Percentiles rank a stretch among this genome's conserved stretches.
These are phyloP conservation scores for Yarrowia sp. DNA, from an alignment of 805 yeast species.

Conservation along the genomic window DNA sequence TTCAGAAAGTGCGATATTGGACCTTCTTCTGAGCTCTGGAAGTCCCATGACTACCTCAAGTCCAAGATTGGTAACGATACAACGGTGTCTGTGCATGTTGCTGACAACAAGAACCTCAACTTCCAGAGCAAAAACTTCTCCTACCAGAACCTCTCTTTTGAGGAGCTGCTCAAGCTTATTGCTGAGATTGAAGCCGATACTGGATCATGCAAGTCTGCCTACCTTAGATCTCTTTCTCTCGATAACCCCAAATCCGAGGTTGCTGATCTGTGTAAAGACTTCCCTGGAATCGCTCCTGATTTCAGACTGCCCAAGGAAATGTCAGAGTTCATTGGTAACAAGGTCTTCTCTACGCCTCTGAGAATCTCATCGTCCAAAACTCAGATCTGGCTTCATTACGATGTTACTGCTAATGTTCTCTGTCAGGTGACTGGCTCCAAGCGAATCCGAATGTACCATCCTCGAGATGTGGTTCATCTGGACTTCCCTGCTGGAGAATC, in stretches of 20 bases:
- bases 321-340: slow-evolving; percentile 29
- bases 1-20: slow-evolving; percentile 37
- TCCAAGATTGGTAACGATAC: slow-evolving; percentile 35
- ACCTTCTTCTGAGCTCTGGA: slow-evolving; percentile 36
- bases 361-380: slow-evolving; percentile 40
- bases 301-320: slow-evolving; percentile 36
- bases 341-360: slow-evolving; percentile 40
- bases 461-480: slow-evolving; percentile 37
- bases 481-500: slow-evolving; percentile 39
- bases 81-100: slow-evolving; percentile 37
- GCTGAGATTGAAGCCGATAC: slow-evolving; percentile 17
- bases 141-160: slow-evolving; percentile 36
- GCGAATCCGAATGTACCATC: slow-evolving; percentile 40
- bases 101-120: slow-evolving; percentile 33
- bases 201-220: background rate
- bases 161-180: slow-evolving; percentile 36
- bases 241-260: slow-evolving; percentile 38
- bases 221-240: slow-evolving; percentile 38
- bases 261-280: slow-evolving; percentile 37
- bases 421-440: slow-evolving; percentile 41
- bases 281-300: slow-evolving; percentile 37
- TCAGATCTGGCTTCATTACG: slow-evolving; percentile 42
- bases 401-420: slow-evolving; percentile 41
- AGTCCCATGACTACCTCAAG: slow-evolving; percentile 36
- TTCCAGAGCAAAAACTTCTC: slow-evolving; percentile 39